phyloP scores from a whole-genome alignment of 1,139 yeast species.

The Saccharomyces hybrid region DNA sequence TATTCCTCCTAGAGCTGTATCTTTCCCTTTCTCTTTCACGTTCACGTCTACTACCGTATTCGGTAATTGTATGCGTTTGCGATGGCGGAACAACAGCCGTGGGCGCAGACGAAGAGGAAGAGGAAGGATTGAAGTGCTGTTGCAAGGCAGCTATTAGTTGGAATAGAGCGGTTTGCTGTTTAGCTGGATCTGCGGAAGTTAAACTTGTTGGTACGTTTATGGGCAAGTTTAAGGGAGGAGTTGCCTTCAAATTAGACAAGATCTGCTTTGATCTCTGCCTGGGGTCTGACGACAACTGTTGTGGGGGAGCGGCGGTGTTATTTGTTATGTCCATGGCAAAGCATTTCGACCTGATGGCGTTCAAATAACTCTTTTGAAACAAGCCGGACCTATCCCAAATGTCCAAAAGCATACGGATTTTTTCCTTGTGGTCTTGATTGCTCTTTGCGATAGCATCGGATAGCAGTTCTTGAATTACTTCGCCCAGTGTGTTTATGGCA shows the following conservation, averaged over 20 bases:
- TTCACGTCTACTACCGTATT: slow-evolving; percentile 30
- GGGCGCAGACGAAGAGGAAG: background rate
- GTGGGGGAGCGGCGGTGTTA: slow-evolving; percentile 18
- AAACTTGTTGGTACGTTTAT: slow-evolving; percentile 20
- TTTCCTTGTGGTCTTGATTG: slow-evolving; percentile 49
- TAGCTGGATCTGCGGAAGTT: slow-evolving; percentile 27
- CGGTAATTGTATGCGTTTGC: slow-evolving; percentile 17
- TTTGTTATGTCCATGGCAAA: slow-evolving; percentile 37
- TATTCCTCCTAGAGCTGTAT: slow-evolving; percentile 20
- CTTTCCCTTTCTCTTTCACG: slow-evolving; percentile 27
- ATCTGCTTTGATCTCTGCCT: slow-evolving; percentile 38
- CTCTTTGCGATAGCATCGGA: slow-evolving; percentile 54
- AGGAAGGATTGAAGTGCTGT: slow-evolving; percentile 16
- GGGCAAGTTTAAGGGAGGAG: slow-evolving; percentile 14
- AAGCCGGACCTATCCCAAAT: slow-evolving; percentile 90
- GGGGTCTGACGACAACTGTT: slow-evolving; percentile 39
- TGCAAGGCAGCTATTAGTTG: slow-evolving; percentile 38
- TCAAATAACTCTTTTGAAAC: slow-evolving; percentile 51
- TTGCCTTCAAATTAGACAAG: slow-evolving; percentile 19
- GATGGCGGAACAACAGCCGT: background rate
- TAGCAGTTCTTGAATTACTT: slow-evolving; percentile 49
- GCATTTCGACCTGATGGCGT: slow-evolving; percentile 50
- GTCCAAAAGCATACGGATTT: slow-evolving; percentile 74
- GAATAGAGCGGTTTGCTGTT: slow-evolving; percentile 39
- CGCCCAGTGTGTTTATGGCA: slow-evolving; percentile 57